Base-by-base conservation (phyloP, 2,329 filamentous ascomycete species). In the Phyllosticta capitalensis region DNA sequence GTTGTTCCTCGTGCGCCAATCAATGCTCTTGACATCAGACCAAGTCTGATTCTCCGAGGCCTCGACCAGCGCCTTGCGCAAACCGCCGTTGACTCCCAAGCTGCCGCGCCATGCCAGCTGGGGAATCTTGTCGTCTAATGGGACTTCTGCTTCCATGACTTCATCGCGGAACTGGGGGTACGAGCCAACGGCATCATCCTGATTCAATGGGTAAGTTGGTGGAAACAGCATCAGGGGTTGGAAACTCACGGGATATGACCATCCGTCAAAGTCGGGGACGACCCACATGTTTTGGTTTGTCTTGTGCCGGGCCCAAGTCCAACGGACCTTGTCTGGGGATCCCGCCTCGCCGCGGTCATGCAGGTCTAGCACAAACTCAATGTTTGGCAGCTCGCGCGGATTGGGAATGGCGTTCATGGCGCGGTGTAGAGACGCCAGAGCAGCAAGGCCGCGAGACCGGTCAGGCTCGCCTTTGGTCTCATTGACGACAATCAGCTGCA, bases 81-180 rank as follows among this genome's bases (percentile, higher is more conserved):
- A 61, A 2, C 50, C 30, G 30, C 65, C 63, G 52, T 70, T 69
- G 1, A 68, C 66, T 21, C 67, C 65, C 5, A 67, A 63, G 9
- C 63, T 65, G 10, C 72, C 72, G 51, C 72, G 66, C 71, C 72
- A 74, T n/a, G 65, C 62, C 3, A 66, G 50, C 56, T 65, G 63
- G 9, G 63, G 60, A 12, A 63, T 63, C 60, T 71, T 71, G 30
- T 65, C 63, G 33, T 64, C 59, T 62, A 65, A 70, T 9, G 62
- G 52, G 9, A 58, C 53, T 52, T 64, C 61, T 10, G 53, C 60
- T 22, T 53, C 55, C 9, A 28, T 28, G 9, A 65, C 55, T 3
- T 60, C 30, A 2, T 54, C 48, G 17, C 63, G 65, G 17, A 65
- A 55, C 12, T 62, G 24, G 17, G 33, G n/a, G 55, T 65, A 66